Percentiles rank a stretch among this genome's conserved stretches.
Evolutionary conservation across 2,329 filamentous ascomycete species (phyloP).

Genomic region (Diplodia scrobiculata): DNA sequence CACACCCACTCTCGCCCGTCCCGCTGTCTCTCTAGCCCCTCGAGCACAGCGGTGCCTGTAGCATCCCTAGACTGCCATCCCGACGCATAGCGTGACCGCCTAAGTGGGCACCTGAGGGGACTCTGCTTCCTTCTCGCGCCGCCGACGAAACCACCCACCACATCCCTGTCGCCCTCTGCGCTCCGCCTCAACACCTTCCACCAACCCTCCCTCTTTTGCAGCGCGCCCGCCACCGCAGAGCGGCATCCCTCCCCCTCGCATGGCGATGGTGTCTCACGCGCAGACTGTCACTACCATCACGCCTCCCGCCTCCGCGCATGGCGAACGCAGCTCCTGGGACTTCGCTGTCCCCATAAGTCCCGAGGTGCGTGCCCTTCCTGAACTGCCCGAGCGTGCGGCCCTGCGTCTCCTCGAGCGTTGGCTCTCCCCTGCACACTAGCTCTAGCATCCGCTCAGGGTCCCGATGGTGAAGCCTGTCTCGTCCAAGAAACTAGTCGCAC

Average conservation of each 20-base stretch:
- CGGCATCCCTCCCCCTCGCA: constrained; percentile 10
- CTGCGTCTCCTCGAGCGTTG: constrained; percentile 25
- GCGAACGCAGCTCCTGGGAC: constrained; percentile 43
- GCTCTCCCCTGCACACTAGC: constrained; percentile 34
- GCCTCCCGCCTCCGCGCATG: constrained; percentile 47
- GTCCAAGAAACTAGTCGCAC: constrained; percentile 32
- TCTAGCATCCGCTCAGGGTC: constrained; percentile 31
- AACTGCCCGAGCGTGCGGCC: not conserved
- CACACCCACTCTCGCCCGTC: constrained; percentile 13
- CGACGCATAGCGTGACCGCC: constrained; percentile 5
- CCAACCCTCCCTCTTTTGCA: constrained; percentile 13
- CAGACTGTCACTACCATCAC: constrained; percentile 41
- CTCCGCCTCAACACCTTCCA: constrained; percentile 22
- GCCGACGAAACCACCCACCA: constrained; percentile 14
- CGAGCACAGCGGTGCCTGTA: constrained; percentile 16
- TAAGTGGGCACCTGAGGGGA: constrained; percentile 16
- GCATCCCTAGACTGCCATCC: constrained; percentile 1
- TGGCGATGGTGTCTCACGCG: constrained; percentile 28
- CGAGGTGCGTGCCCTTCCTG: constrained; percentile 37
- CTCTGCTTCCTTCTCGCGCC: constrained; percentile 22
- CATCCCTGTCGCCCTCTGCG: constrained; percentile 26
- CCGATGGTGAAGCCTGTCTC: constrained; percentile 29
- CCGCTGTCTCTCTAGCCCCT: constrained; percentile 20
- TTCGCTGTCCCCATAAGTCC: constrained; percentile 45
- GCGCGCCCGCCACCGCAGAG: constrained; percentile 12